Evolutionary conservation across 139 green algal species (phyloP), one percentile per base, ranked within the genome.

Genomic region (Diplosphaera chodatii): DNA sequence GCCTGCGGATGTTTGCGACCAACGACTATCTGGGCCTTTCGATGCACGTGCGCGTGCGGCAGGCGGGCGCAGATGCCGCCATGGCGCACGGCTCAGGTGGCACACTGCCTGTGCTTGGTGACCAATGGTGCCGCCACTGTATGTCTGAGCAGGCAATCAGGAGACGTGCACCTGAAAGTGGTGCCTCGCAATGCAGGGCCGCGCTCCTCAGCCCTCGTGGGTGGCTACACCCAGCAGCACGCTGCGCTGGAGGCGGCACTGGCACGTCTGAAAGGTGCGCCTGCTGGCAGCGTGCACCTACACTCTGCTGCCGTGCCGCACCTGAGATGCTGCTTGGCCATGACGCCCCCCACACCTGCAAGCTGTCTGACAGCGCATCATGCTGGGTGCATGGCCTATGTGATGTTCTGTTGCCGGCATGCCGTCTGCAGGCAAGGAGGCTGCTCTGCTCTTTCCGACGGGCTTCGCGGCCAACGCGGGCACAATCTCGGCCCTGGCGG

Each of bases 11-110:
- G 25, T 97, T 97, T 74, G 87, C 80, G 33, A 68, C 85, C 20
- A 99, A 99, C 73, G 94, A 99, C 74, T 99, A 99, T 74, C 67
- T 99, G 31, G 94, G 94, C 0, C 82, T 99, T 16, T 92, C 87
- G 20, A 83, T 79, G 0, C 93, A 99, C 81, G 85, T 86, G 0
- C 77, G 82, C 13, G 85, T 98, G 23, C 74, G 85, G 15, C 18
- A 37, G 13, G 89, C 91, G 27, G 84, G 85, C 2, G 80, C 88
- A 3, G 13, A 74, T 3, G 85, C 87, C 1, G 85, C 86, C 1
- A 1, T 74, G 18, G 15, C 29, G 23, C 74, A 63, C 29, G 82
- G 82, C 22, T 74, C 67, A 64, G 77, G 77, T 81, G 16, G 18
- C 68, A 32, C 30, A 55, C 23, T 67, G 28, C 30, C 28, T 55